Percentiles rank a stretch among this genome's conserved stretches.
These are phyloP conservation scores for Xylaria cubensis DNA, from an alignment of 495 filamentous ascomycete species.

Conservation along the genomic window DNA sequence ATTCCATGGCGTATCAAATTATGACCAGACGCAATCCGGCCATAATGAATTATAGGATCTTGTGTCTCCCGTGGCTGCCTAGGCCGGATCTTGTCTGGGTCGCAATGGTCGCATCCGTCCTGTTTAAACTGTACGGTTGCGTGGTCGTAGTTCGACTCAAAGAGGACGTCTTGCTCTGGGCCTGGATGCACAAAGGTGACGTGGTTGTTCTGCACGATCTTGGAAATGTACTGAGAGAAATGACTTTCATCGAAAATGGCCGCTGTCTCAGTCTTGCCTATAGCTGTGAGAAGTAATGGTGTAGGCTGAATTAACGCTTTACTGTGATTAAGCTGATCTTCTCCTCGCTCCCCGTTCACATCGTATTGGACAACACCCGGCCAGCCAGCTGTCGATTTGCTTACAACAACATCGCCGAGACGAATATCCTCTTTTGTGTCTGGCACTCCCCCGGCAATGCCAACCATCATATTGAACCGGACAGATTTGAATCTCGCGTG, in stretches of 20 bases:
- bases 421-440: neutral
- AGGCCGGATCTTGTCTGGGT: neutral
- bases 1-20: slow-evolving; percentile 28
- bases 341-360: neutral
- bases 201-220: slow-evolving; percentile 2
- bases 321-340: neutral
- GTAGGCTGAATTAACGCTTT: neutral
- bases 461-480: neutral
- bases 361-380: slow-evolving; percentile 4
- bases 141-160: neutral
- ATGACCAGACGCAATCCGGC: slow-evolving; percentile 38
- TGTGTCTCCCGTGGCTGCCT: neutral
- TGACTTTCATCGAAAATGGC: slow-evolving; percentile 5
- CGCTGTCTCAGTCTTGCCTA: neutral
- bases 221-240: neutral
- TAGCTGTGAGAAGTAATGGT: slow-evolving; percentile 1
- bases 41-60: slow-evolving; percentile 37
- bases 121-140: neutral
- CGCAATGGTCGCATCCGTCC: neutral
- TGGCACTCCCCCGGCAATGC: slow-evolving; percentile 7
- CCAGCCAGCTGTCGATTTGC: neutral
- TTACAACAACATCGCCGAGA: slow-evolving; percentile 14
- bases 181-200: slow-evolving; percentile 6
- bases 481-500: slow-evolving; percentile 4
- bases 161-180: slow-evolving; percentile 16